Conservation (phyloP, 169 alveolate genomes). For the Plasmodium fragile region DNA sequence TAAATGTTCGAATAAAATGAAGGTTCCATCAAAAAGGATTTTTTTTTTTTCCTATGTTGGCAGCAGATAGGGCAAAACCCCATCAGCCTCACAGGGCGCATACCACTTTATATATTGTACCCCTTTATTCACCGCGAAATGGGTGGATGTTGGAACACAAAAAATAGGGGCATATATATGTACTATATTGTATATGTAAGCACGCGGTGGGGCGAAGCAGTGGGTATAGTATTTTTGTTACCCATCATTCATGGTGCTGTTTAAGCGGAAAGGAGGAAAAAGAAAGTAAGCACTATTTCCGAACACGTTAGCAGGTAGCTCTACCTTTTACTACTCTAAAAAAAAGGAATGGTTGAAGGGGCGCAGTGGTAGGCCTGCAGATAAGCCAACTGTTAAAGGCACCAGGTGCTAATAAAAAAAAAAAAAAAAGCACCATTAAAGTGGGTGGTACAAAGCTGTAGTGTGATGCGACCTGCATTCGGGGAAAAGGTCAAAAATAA, state of each 20-base stretch:
- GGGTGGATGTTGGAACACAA: neutral
- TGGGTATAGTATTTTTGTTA: neutral
- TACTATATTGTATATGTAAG: too few species aligned
- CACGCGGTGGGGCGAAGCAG: neutral
- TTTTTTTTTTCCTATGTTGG: neutral
- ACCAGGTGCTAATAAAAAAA: neutral
- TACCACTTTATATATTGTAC: neutral
- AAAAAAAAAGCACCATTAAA: neutral
- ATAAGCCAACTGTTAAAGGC: neutral
- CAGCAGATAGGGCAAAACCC: neutral
- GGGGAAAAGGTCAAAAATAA: neutral
- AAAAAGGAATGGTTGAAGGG: neutral
- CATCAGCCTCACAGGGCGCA: neutral
- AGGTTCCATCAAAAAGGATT: neutral
- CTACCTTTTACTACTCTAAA: neutral
- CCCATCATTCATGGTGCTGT: neutral
- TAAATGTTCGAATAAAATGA: neutral
- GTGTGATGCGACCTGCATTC: neutral
- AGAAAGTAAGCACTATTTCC: neutral
- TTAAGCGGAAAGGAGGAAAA: neutral
- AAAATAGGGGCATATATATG: neutral
- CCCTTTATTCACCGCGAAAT: conserved; percentile 33
- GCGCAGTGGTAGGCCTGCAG: neutral
- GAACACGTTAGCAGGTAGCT: neutral
- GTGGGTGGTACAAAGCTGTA: neutral